Evolutionary conservation across 208 protist genomes (phyloP).

Genomic region (Leishmania guyanensis): DNA sequence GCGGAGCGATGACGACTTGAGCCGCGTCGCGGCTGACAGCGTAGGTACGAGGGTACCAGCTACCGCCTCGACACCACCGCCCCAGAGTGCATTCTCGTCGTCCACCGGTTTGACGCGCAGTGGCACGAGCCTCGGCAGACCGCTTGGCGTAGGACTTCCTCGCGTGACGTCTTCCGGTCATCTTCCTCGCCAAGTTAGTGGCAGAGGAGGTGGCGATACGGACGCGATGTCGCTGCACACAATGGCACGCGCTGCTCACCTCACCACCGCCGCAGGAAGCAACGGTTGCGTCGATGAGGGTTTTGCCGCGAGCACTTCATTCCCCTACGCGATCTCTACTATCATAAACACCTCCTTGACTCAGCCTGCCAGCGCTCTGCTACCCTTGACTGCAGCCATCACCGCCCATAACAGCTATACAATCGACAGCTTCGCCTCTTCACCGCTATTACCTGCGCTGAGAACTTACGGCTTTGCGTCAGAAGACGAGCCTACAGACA

Average conservation of each 20-base stretch:
- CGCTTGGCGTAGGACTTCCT: not conserved
- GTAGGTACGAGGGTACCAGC: not conserved
- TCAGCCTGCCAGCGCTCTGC: constrained; percentile 37
- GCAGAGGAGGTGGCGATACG: not conserved
- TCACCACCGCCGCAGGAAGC: not conserved
- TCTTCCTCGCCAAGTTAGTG: not conserved
- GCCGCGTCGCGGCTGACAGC: not conserved
- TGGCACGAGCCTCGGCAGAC: not conserved
- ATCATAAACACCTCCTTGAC: constrained; percentile 56
- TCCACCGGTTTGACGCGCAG: not conserved
- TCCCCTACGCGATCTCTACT: constrained; percentile 19
- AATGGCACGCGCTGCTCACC: not conserved
- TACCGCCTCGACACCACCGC: no score
- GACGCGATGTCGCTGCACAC: not conserved
- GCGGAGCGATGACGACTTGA: constrained; percentile 17
- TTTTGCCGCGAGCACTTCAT: constrained; percentile 1
- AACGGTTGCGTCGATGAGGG: constrained; percentile 6
- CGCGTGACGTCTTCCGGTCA: not conserved
- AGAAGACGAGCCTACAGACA: constrained; percentile 11
- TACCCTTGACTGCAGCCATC: constrained; percentile 21
- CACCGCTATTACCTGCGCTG: constrained; percentile 1
- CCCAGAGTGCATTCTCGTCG: not conserved
- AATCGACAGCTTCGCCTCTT: constrained; percentile 18
- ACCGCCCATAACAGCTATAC: constrained; percentile 12
- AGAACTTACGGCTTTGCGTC: constrained; percentile 6